Percentiles rank a stretch among this genome's conserved stretches.
Evolutionary conservation across 2,329 filamentous ascomycete genomes (phyloP).

Genomic region (Cadophora malorum): DNA sequence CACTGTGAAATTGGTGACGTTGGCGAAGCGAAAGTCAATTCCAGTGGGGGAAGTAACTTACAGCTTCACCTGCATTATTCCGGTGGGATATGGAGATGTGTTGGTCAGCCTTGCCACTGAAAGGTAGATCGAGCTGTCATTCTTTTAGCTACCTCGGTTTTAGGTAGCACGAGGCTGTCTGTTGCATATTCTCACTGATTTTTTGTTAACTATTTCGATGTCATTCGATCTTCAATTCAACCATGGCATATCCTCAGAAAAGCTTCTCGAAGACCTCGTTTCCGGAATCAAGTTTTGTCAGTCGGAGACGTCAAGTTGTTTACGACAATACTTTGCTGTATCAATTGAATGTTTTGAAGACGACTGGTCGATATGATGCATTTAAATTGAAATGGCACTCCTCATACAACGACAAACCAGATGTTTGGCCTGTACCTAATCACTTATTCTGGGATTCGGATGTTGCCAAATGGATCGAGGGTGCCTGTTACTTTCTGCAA

Average conservation of each 20-base stretch:
- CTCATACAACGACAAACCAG: conserved; percentile 56
- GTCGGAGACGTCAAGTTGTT: conserved; percentile 49
- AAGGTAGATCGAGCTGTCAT: neutral
- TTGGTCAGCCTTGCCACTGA: neutral
- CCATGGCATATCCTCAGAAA: conserved; percentile 52
- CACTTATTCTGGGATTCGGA: conserved; percentile 66
- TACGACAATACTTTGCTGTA: conserved; percentile 54
- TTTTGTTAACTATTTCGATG: neutral
- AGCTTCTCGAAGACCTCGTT: conserved; percentile 48
- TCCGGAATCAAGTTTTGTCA: conserved; percentile 45
- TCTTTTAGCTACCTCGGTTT: conserved; percentile 3
- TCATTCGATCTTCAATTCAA: conserved; percentile 1
- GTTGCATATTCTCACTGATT: neutral
- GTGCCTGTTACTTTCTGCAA: conserved; percentile 61
- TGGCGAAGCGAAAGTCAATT: conserved; percentile 1
- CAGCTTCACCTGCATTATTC: neutral
- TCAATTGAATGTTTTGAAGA: conserved; percentile 59
- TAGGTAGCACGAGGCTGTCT: conserved; percentile 19
- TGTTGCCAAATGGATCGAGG: conserved; percentile 67
- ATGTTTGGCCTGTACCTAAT: conserved; percentile 62
- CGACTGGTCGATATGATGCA: conserved; percentile 62
- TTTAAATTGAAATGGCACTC: conserved; percentile 64
- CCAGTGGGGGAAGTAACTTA: neutral
- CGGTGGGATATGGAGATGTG: neutral
- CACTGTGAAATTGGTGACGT: neutral